Evolutionary conservation across 768 basidiomycete species (phyloP), one percentile per base, ranked within the genome.

Genomic region (Asterophora lycoperdoides): DNA sequence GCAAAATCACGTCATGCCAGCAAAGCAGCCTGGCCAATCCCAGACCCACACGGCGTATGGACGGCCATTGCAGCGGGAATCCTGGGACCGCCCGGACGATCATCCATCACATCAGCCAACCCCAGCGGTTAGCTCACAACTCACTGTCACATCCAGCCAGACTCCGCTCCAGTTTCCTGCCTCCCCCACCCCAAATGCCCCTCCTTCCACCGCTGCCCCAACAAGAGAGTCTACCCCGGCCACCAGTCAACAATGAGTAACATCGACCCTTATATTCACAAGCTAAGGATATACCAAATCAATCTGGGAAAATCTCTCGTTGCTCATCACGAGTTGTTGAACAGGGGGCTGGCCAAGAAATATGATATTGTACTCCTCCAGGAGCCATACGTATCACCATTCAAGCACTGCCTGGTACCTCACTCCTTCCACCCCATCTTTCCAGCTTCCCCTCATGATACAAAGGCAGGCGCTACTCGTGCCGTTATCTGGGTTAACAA

Each of bases 331-430:
- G 17, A 46, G 4, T 35, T 46, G 5, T 4, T 46, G 4, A 46
- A 46, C 45, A 37, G 8, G 8, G 17, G 18, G 5, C 45, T 46
- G 1, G 2, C 18, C 5, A 46, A 46, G 13, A 19, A 46, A 39
- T 46, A 32, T 13, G 45, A 46, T 15, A n/a, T 46, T 19, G 38
- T 46, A 4, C 10, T 46, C 10, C 23, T 46, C 8, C 37, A 46
- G 28, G 45, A 46, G 38, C 45, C 36, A 4, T 28, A n/a, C 13
- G 14, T 46, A 3, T 18, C 34, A 13, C 6, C n/a, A 8, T 38
- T 37, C 13, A 26, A 26, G 11, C 29, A 36, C 7, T 20, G 33
- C 4, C 15, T 6, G 11, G 48, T 39, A 1, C 41, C 32, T 5
- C 8, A 8, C 4, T 2, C 2, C 10, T 49, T 40, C 39, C 26